Evolutionary conservation across 345 rosid species (phyloP).

Genomic region (Camelina sativa): DNA sequence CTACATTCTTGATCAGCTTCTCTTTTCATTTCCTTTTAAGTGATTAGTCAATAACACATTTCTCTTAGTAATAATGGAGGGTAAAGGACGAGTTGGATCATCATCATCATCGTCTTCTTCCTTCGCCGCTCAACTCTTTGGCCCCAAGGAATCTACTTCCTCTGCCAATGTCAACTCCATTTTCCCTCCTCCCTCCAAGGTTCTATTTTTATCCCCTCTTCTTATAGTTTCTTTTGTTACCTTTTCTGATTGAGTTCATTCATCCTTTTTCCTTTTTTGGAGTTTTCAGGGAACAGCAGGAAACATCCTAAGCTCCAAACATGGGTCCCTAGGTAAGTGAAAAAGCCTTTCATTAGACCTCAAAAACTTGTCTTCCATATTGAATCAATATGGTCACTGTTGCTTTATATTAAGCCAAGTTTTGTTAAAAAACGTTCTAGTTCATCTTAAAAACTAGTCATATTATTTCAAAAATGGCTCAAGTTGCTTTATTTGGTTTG

Average conservation of each 20-base stretch:
- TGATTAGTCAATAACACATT: conserved; percentile 1
- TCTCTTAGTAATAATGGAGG: conserved; percentile 58
- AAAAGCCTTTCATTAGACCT: conserved; percentile 18
- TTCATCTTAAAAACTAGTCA: background rate
- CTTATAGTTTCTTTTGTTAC: background rate
- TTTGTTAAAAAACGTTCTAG: background rate
- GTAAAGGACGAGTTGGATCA: conserved; percentile 50
- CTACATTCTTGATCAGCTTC: conserved; percentile 13
- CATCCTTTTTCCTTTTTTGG: background rate
- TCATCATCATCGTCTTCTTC: conserved; percentile 53
- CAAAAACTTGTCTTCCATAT: background rate
- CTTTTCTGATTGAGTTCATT: conserved; percentile 8
- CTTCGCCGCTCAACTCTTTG: conserved; percentile 67
- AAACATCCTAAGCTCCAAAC: conserved; percentile 54
- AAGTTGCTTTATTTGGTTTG: conserved; percentile 11
- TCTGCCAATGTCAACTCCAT: conserved; percentile 67
- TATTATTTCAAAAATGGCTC: conserved; percentile 4
- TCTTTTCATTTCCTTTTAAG: background rate
- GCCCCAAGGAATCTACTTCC: conserved; percentile 63
- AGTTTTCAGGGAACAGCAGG: conserved; percentile 54
- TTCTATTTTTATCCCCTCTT: conserved; percentile 23
- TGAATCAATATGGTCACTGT: conserved; percentile 12
- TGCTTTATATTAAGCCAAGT: background rate
- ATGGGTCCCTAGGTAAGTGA: conserved; percentile 55
- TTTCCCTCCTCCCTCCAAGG: conserved; percentile 64